A percentile compares a stretch with the other conserved stretches of the same genome.
Evolutionary conservation across 2,329 filamentous ascomycete genomes (phyloP).

Genomic region (Corinectria fuckeliana): DNA sequence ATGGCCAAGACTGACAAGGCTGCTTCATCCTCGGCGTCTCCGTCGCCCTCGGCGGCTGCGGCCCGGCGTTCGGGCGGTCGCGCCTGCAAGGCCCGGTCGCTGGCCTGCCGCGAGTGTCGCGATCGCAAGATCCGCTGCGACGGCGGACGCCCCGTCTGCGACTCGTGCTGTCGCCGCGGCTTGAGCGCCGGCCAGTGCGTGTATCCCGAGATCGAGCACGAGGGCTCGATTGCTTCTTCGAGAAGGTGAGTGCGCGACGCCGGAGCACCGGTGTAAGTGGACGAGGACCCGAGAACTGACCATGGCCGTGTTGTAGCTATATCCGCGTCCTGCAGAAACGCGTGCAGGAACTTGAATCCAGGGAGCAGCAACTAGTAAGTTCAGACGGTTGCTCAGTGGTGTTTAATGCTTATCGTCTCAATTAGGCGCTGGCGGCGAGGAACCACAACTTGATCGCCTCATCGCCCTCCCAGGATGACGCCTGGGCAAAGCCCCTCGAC

Average conservation of each 20-base stretch:
- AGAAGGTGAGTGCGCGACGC: conserved; percentile 28
- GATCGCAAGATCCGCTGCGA: conserved; percentile 41
- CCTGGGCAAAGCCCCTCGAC: conserved; percentile 29
- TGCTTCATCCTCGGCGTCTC: background rate
- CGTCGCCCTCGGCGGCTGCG: conserved; percentile 21
- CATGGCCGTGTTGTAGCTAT: conserved; percentile 24
- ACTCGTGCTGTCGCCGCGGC: conserved; percentile 35
- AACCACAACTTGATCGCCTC: conserved; percentile 26
- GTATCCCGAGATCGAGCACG: conserved; percentile 39
- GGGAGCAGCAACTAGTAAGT: conserved; percentile 36
- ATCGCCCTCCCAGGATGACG: conserved; percentile 29
- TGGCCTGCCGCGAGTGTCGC: conserved; percentile 39
- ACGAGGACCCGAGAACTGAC: background rate
- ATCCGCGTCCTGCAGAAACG: conserved; percentile 38
- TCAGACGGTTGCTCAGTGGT: background rate
- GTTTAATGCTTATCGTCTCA: background rate
- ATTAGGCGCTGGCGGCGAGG: conserved; percentile 8
- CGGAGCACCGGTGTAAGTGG: conserved; percentile 10
- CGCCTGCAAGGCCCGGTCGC: conserved; percentile 36
- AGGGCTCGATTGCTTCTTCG: conserved; percentile 38
- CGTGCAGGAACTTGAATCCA: conserved; percentile 37
- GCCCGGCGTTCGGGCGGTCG: conserved; percentile 31
- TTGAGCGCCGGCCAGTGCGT: conserved; percentile 35
- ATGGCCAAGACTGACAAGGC: conserved; percentile 10
- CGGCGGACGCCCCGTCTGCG: conserved; percentile 36